Percentiles rank a stretch among this genome's conserved stretches.
phyloP scores from a whole-genome alignment of 2,329 filamentous ascomycete genomes.

The Xylaria polymorpha region DNA sequence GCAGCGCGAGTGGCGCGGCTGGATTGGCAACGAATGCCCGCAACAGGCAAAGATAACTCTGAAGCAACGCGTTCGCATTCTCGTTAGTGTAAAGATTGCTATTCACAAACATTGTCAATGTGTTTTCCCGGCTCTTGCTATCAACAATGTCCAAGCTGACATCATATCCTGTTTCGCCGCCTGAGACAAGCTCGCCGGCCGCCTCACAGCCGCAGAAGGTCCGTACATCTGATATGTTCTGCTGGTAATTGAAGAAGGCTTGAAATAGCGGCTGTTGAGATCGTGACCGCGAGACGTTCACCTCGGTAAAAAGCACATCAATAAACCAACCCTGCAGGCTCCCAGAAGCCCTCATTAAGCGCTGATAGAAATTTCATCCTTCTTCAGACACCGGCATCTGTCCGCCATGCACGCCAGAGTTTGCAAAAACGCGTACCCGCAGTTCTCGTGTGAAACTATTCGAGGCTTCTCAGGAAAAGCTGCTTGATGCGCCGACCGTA shows the following conservation, averaged over 20 bases:
- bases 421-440: no score
- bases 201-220: slow-evolving; percentile 18
- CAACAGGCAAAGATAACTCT: not conserved
- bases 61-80: not conserved
- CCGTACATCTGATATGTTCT: not conserved
- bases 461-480: no score
- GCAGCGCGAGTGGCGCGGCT: not conserved
- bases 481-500: no score
- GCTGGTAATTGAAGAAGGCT: slow-evolving; percentile 21
- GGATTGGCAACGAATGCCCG: not conserved
- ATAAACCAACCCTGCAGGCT: no score
- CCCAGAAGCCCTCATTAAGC: no score
- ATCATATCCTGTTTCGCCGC: not conserved
- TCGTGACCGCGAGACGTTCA: no score
- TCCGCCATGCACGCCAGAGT: no score
- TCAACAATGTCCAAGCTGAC: slow-evolving; percentile 13
- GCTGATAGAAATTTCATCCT: no score
- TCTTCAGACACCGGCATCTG: no score
- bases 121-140: not conserved
- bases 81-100: not conserved
- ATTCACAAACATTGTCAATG: not conserved
- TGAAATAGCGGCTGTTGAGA: slow-evolving; percentile 22
- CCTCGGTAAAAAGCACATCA: no score
- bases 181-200: not conserved
- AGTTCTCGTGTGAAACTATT: no score